Conservation (phyloP, 163 green algal genomes). For the Scenedesmus sp. region DNA sequence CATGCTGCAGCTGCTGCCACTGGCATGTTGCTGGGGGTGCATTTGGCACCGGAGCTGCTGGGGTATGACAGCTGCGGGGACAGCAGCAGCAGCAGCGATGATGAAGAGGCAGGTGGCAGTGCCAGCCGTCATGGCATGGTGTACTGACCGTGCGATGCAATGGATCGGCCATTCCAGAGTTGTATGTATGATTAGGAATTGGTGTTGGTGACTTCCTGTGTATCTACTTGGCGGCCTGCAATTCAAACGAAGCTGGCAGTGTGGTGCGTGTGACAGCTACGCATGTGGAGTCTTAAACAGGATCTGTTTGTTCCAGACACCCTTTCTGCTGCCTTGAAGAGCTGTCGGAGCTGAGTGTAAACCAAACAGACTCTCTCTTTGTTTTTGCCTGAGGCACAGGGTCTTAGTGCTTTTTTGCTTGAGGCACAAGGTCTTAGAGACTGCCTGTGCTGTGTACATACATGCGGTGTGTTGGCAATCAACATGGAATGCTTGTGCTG, state of each 20-base stretch:
- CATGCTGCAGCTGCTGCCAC: not conserved
- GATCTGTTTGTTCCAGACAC: not conserved
- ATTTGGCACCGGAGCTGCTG: not conserved
- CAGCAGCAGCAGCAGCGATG: constrained; percentile 3
- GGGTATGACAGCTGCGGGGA: not conserved
- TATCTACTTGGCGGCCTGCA: not conserved
- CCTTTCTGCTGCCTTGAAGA: not conserved
- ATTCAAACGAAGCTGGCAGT: not conserved
- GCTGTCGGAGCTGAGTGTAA: not conserved
- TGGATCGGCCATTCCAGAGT: not conserved
- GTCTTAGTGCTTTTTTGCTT: not conserved
- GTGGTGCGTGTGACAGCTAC: not conserved
- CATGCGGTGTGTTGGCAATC: not conserved
- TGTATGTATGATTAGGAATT: not conserved
- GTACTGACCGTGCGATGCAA: not conserved
- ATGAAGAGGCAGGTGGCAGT: not conserved
- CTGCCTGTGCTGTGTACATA: not conserved
- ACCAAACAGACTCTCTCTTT: too few species aligned
- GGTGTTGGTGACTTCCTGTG: not conserved
- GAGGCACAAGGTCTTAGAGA: not conserved
- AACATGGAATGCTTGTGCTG: not conserved
- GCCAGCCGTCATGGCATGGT: not conserved
- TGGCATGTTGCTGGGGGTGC: not conserved
- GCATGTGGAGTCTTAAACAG: not conserved
- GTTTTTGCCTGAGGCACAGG: too few species aligned